Conservation (phyloP, 2,329 filamentous ascomycete genomes). For the Didymella segeticola region DNA sequence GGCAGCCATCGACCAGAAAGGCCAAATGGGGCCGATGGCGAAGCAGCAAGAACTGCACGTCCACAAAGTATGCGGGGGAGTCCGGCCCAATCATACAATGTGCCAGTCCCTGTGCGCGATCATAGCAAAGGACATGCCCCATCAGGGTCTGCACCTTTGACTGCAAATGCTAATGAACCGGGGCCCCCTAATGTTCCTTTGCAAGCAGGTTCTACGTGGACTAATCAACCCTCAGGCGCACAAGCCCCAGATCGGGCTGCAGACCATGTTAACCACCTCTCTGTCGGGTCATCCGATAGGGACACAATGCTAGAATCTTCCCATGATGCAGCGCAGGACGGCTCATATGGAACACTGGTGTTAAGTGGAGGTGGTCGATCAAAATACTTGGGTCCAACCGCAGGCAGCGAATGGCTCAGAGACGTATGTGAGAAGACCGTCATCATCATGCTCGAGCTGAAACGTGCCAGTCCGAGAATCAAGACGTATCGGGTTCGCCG, state of each 20-base stretch:
- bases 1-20: background rate
- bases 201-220: background rate
- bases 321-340: background rate
- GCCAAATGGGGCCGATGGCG: background rate
- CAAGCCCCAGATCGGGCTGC: background rate
- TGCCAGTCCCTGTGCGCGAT: background rate
- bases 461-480: slow-evolving; percentile 1
- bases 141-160: background rate
- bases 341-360: slow-evolving; percentile 7
- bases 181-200: background rate
- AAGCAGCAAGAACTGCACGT: background rate
- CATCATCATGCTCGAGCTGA: background rate
- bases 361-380: slow-evolving; percentile 1
- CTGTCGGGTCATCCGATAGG: background rate
- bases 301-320: background rate
- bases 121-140: background rate
- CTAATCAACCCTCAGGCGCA: background rate
- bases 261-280: background rate
- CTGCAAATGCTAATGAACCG: background rate
- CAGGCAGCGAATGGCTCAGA: slow-evolving; percentile 8
- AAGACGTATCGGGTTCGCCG: background rate
- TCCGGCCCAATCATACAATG: background rate
- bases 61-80: background rate
- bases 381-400: slow-evolving; percentile 5
- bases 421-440: slow-evolving; percentile 1